A percentile compares a stretch with the other conserved stretches of the same genome.
These are phyloP conservation scores for Mucor irregularis DNA, from an alignment of 371 early-diverging fungal genomes.

Conservation along the genomic window DNA sequence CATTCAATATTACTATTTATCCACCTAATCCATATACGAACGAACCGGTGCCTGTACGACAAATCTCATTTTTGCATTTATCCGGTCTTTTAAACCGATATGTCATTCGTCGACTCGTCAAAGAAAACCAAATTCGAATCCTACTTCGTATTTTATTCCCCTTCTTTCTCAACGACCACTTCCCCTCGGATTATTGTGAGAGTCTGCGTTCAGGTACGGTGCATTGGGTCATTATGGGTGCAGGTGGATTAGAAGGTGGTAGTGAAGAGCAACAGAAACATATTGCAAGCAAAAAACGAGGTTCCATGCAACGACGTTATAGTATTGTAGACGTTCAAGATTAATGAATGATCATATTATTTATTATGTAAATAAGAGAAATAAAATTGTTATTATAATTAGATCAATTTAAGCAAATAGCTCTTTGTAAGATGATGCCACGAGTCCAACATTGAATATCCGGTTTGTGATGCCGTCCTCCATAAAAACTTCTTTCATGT, in stretches of 20 bases:
- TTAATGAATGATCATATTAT: background rate
- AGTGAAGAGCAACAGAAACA: conserved; percentile 12
- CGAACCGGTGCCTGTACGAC: conserved; percentile 56
- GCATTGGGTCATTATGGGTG: conserved; percentile 44
- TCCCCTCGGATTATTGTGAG: conserved; percentile 58
- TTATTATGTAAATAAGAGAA: background rate
- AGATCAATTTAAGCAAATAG: too few relatives aligned
- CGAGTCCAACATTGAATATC: too few relatives aligned
- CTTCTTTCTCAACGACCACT: conserved; percentile 63
- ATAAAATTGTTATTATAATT: background rate
- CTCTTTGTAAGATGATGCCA: too few relatives aligned
- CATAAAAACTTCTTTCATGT: too few relatives aligned
- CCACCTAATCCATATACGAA: conserved; percentile 61
- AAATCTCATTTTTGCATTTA: conserved; percentile 59
- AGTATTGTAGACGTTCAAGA: conserved; percentile 24
- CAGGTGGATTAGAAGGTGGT: conserved; percentile 30
- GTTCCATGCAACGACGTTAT: conserved; percentile 5
- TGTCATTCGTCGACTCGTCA: conserved; percentile 50
- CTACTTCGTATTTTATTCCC: conserved; percentile 55
- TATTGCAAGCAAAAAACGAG: background rate
- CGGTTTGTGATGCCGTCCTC: too few relatives aligned
- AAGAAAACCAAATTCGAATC: conserved; percentile 53
- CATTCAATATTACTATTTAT: conserved; percentile 53
- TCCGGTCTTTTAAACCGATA: conserved; percentile 56
- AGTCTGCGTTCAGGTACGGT: conserved; percentile 51